Percentiles rank a stretch among this genome's conserved stretches.
Conservation (phyloP, 805 yeast genomes). For the Yamadazyma paraphyllophila region DNA sequence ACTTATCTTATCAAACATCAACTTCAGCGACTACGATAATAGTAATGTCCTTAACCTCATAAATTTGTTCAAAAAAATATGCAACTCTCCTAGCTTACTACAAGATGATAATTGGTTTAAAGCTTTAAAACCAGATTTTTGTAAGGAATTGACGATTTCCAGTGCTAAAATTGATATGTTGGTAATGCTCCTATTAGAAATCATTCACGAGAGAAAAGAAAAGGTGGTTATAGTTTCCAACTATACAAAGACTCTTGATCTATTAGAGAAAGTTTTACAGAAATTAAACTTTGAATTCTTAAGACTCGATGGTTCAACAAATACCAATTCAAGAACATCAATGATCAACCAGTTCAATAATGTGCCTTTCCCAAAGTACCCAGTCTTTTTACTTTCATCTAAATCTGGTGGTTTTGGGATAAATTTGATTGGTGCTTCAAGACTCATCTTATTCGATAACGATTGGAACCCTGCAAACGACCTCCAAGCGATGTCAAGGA, state of each 20-base stretch:
- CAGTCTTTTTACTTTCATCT: constrained; percentile 77
- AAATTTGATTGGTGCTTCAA: constrained; percentile 85
- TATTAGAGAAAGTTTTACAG: constrained; percentile 57
- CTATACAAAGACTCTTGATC: constrained; percentile 81
- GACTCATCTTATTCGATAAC: constrained; percentile 82
- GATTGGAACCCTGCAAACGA: constrained; percentile 98
- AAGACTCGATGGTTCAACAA: constrained; percentile 84
- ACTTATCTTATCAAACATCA: constrained; percentile 28
- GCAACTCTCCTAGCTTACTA: constrained; percentile 75
- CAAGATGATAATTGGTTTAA: constrained; percentile 46
- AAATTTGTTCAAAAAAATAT: constrained; percentile 71
- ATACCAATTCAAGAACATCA: constrained; percentile 59
- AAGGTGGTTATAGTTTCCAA: constrained; percentile 86
- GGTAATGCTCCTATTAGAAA: constrained; percentile 51
- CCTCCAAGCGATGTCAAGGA: constrained; percentile 91
- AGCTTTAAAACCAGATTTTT: constrained; percentile 3
- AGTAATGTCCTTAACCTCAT: constrained; percentile 64
- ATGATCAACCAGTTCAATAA: constrained; percentile 70
- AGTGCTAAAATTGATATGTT: constrained; percentile 70
- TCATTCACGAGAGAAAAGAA: constrained; percentile 51
- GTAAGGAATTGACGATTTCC: constrained; percentile 7
- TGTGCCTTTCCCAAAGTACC: constrained; percentile 30
- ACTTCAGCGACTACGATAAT: constrained; percentile 4
- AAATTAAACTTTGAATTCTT: constrained; percentile 49
- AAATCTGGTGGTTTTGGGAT: constrained; percentile 94